Conservation (phyloP, 208 protist species). For the Angomonas ambiguus region DNA sequence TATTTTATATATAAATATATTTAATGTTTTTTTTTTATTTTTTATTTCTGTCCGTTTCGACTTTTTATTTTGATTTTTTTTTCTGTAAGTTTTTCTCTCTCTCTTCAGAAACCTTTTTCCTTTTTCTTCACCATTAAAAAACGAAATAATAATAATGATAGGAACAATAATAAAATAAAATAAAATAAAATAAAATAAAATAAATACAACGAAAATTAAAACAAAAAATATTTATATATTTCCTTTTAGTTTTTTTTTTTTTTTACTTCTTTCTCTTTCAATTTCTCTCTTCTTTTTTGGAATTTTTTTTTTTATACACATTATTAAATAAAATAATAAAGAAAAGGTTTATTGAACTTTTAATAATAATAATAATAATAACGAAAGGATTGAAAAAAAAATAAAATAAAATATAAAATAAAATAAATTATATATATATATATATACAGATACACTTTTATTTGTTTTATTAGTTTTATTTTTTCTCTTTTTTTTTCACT, state of each 20-base stretch:
- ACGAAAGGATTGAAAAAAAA: conserved; percentile 3
- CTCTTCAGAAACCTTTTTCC: no score
- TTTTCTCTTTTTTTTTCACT: conserved; percentile 13
- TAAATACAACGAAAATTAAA: no score
- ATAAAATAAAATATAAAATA: conserved; percentile 7
- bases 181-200: conserved; percentile 11
- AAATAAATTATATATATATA: neutral
- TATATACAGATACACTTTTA: conserved; percentile 1
- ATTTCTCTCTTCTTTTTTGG: neutral
- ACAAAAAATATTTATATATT: conserved; percentile 1
- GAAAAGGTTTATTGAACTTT: neutral
- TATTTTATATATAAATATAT: no score
- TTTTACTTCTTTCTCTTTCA: neutral
- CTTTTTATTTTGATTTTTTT: neutral
- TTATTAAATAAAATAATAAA: conserved; percentile 8
- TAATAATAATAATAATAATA: conserved; percentile 1
- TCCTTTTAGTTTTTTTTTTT: conserved; percentile 1
- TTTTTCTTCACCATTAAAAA: neutral
- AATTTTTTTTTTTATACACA: neutral
- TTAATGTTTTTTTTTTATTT: neutral
- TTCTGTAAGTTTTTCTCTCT: no score
- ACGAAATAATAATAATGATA: neutral
- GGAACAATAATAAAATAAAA: conserved; percentile 1
- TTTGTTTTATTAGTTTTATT: conserved; percentile 10
- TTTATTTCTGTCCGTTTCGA: neutral